phyloP scores from a whole-genome alignment of 331 rosid species.

The Quercus phellos region DNA sequence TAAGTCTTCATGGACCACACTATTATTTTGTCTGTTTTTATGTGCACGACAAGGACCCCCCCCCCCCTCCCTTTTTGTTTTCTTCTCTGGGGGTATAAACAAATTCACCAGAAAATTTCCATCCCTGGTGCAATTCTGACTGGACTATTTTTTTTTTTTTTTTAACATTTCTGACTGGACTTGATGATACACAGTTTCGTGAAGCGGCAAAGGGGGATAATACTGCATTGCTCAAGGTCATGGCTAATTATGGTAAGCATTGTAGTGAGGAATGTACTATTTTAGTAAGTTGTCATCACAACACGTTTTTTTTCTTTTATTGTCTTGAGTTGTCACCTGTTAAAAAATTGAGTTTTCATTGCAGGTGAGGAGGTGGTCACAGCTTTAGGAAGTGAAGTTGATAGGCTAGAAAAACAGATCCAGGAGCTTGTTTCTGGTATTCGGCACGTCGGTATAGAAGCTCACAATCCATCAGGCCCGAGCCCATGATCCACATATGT shows the following conservation, averaged over 20 bases:
- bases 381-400: conserved; percentile 96
- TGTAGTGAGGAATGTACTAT: not conserved
- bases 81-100: not conserved
- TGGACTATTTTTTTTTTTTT: not conserved
- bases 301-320: not conserved
- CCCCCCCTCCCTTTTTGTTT: not conserved
- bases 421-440: conserved; percentile 90
- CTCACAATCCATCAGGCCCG: conserved; percentile 74
- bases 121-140: not conserved
- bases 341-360: not conserved
- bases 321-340: not conserved
- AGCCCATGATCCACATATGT: conserved; percentile 22
- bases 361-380: conserved; percentile 97
- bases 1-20: too few relatives aligned
- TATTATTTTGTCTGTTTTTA: too few relatives aligned
- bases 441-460: conserved; percentile 92
- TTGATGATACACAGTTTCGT: conserved; percentile 52
- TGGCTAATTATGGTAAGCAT: conserved; percentile 66
- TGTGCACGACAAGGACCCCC: not conserved
- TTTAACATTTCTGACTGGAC: not conserved
- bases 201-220: conserved; percentile 58
- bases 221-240: conserved; percentile 48
- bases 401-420: conserved; percentile 89
- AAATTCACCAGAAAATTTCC: too few relatives aligned
- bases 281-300: conserved; percentile 7